Conservation (phyloP, 2,329 filamentous ascomycete genomes). For the Cercospora sp. region DNA sequence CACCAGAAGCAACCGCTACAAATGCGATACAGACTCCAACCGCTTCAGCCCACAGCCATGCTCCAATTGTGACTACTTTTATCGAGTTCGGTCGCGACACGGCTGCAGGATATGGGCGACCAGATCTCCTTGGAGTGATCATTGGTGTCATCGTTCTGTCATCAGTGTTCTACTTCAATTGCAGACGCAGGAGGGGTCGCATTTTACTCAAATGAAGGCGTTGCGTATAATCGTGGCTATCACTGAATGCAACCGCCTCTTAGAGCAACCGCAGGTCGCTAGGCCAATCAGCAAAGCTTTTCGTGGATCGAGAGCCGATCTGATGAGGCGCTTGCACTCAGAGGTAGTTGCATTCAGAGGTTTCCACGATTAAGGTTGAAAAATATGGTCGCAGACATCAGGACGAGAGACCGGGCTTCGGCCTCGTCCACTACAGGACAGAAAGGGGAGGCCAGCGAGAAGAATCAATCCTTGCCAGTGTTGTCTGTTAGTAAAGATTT, state of each 20-base stretch:
- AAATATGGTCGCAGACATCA: too few relatives aligned
- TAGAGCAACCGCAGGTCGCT: too few relatives aligned
- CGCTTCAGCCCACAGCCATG: not conserved
- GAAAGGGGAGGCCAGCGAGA: too few relatives aligned
- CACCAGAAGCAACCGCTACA: not conserved
- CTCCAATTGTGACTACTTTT: not conserved
- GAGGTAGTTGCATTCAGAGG: too few relatives aligned
- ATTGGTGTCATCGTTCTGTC: not conserved
- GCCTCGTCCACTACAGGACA: not conserved
- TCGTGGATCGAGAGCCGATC: too few relatives aligned
- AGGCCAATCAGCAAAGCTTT: too few relatives aligned
- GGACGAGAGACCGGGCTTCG: not conserved
- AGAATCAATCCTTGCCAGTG: too few relatives aligned
- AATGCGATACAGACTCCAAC: not conserved
- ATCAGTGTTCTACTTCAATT: not conserved
- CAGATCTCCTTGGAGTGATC: not conserved
- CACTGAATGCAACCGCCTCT: too few relatives aligned
- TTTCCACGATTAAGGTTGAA: too few relatives aligned
- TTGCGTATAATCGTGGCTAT: too few relatives aligned
- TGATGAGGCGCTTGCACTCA: too few relatives aligned
- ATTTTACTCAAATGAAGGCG: not conserved
- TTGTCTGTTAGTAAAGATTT: not conserved
- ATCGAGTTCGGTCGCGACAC: not conserved
- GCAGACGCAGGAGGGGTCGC: not conserved
- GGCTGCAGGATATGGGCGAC: not conserved